Percentiles rank a stretch among this genome's conserved stretches.
Evolutionary conservation across 495 filamentous ascomycete species (phyloP).

Genomic region (Cairneyella variabilis): DNA sequence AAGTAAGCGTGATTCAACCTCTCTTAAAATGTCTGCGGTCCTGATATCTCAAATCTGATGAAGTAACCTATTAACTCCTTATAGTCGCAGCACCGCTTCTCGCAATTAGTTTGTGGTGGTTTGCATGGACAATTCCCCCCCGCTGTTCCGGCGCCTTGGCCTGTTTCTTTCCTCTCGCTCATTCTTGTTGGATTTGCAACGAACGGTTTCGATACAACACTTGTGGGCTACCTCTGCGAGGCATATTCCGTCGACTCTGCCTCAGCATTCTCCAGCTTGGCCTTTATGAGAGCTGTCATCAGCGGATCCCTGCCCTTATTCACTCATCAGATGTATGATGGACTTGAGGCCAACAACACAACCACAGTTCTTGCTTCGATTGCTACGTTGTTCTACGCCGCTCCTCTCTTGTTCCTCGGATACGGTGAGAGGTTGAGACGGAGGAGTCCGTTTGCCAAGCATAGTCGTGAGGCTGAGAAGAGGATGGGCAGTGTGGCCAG

Average conservation of each 20-base stretch:
- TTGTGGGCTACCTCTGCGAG: not conserved
- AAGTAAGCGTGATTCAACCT: too few relatives aligned
- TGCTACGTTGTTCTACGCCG: not conserved
- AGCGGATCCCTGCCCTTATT: not conserved
- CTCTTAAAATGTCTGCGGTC: too few relatives aligned
- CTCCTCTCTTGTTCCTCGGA: not conserved
- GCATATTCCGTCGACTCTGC: not conserved
- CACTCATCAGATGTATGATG: not conserved
- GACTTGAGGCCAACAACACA: not conserved
- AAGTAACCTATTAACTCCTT: too few relatives aligned
- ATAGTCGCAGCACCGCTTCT: not conserved
- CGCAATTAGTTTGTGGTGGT: not conserved
- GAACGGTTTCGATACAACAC: not conserved
- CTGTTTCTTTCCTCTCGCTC: not conserved
- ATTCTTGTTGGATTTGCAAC: not conserved
- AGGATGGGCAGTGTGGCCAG: not conserved
- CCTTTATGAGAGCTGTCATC: not conserved
- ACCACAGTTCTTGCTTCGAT: not conserved
- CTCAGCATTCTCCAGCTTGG: not conserved
- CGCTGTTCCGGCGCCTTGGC: not conserved
- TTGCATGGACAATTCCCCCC: not conserved
- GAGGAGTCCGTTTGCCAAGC: slow-evolving; percentile 1
- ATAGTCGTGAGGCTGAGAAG: not conserved
- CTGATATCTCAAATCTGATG: too few relatives aligned
- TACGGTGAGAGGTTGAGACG: not conserved